Percentiles rank a stretch among this genome's conserved stretches.
Evolutionary conservation across 306 rosid genomes (phyloP).

Genomic region (Sechiopsis laciniata): DNA sequence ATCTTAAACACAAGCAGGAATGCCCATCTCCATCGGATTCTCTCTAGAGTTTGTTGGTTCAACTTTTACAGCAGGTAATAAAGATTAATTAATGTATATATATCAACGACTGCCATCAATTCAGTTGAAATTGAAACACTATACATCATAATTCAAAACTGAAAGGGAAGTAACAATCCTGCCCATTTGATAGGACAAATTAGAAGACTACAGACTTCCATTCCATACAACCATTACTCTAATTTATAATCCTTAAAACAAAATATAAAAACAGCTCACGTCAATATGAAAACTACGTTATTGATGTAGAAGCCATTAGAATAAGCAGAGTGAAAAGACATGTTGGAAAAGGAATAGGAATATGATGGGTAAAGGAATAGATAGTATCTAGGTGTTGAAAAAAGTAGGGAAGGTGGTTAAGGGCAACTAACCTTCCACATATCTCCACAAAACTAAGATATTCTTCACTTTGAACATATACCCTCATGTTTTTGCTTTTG

Average conservation of each 20-base stretch:
- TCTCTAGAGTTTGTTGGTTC: neutral
- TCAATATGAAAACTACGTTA: neutral
- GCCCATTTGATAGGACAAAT: constrained; percentile 1
- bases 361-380: neutral
- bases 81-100: neutral
- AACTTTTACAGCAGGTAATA: constrained; percentile 5
- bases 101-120: neutral
- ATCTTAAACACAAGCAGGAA: neutral
- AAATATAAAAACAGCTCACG: neutral
- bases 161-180: constrained; percentile 12
- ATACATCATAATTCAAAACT: neutral
- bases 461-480: neutral
- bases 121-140: neutral
- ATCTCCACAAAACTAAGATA: neutral
- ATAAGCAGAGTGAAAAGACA: neutral
- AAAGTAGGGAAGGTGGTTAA: neutral
- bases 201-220: neutral
- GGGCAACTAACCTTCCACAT: neutral
- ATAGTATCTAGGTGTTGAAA: neutral
- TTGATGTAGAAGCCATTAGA: neutral
- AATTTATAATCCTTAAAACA: neutral
- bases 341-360: neutral
- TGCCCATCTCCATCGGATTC: neutral
- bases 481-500: neutral
- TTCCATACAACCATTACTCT: neutral